Evolutionary conservation across 371 early-diverging fungal genomes (phyloP), one percentile per base, ranked within the genome.

Genomic region (Rozella allomycis): DNA sequence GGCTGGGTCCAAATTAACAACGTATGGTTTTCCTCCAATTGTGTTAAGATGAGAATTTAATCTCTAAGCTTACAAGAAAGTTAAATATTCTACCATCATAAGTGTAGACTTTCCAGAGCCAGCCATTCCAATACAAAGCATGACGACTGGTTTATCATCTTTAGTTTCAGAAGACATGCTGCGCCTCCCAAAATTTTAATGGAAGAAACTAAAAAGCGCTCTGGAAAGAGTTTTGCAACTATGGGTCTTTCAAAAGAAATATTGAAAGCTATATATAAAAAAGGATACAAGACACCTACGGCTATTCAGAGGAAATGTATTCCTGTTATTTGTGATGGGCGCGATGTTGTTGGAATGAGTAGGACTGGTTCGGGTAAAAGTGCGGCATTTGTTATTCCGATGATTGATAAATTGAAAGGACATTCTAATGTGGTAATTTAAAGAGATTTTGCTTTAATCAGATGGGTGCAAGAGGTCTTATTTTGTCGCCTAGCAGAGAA

Each of bases 321-420:
- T 33, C 98, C 91, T 12, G 48, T 78, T 31, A 69, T 90, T 25
- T 54, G 91, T 48, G 67, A 80, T 36, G 84, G 86, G 16, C 53
- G 73, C 12, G 97, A 96, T 58, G 74, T 97, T 0, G 81, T 97
- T 1, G 97, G 79, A 37, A 86, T 96, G 82, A 94, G 97, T 4
- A 67, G 90, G 23, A 98, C 97, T 0, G 97, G 98, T 45, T 83
- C 85, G 22, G 99, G 97, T 30, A 97, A 97, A 48, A 96, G 96
- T 0, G 85, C 97, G 2, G 86, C 97, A 0, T 97, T 93, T 54
- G 40, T 90, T 40, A 78, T 97, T 33, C 97, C 97, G 2, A 64
- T 97, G 54, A 39, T 97, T 23, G 82, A 94, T 46, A 54, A 60
- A 18, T 66, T 93, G 10, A 85, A 83, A 41, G 40, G 52, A 1